Percentiles rank a stretch among this genome's conserved stretches.
Evolutionary conservation across 108 stramenopile species (phyloP).

Genomic region (Cyclotella kingstonii): DNA sequence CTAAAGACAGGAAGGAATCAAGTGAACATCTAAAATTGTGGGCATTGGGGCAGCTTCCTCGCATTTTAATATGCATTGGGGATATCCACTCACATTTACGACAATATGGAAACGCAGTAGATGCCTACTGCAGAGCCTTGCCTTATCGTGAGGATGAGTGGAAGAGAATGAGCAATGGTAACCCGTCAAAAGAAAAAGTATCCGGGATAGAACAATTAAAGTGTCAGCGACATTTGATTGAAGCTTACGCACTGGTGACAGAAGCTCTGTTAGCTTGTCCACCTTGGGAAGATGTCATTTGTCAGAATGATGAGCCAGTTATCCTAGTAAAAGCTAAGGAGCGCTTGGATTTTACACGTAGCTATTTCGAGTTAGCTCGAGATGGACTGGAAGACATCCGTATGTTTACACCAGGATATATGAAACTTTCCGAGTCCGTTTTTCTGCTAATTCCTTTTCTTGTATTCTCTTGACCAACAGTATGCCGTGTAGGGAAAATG

Average conservation of each 20-base stretch:
- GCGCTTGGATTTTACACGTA: slow-evolving; percentile 59
- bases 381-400: slow-evolving; percentile 56
- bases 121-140: slow-evolving; percentile 70
- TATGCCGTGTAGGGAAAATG: slow-evolving; percentile 63
- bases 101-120: slow-evolving; percentile 70
- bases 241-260: slow-evolving; percentile 66
- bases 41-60: slow-evolving; percentile 57
- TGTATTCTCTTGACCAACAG: slow-evolving; percentile 4
- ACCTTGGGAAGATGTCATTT: slow-evolving; percentile 58
- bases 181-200: slow-evolving; percentile 6
- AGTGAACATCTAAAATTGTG: slow-evolving; percentile 28
- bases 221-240: slow-evolving; percentile 53
- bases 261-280: slow-evolving; percentile 73
- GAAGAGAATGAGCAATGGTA: slow-evolving; percentile 19
- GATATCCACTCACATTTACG: slow-evolving; percentile 52
- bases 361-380: slow-evolving; percentile 77
- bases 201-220: slow-evolving; percentile 44
- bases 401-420: neutral
- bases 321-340: slow-evolving; percentile 62
- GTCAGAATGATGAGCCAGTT: slow-evolving; percentile 44
- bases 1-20: neutral
- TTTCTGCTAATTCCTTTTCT: neutral
- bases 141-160: slow-evolving; percentile 51
- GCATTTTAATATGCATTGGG: slow-evolving; percentile 64
- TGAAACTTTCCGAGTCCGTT: neutral